Conservation (phyloP, 2,329 filamentous ascomycete species). For the Nemania sp. region DNA sequence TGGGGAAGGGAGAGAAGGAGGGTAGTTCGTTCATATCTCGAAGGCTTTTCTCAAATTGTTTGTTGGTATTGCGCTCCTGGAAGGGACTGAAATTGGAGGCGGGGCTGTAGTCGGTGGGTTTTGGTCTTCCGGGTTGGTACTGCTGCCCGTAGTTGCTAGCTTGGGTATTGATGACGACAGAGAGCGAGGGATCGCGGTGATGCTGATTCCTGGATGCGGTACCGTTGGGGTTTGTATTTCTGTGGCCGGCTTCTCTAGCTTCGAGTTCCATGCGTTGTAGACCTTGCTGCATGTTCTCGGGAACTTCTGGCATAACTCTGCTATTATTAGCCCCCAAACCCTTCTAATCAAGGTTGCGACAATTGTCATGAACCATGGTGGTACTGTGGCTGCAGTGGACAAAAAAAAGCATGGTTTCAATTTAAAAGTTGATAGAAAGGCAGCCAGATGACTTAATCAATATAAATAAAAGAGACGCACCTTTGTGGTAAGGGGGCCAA, state of each 20-base stretch:
- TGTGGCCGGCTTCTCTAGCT: constrained; percentile 56
- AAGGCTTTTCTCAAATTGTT: constrained; percentile 44
- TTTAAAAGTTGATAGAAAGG: neutral
- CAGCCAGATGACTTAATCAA: neutral
- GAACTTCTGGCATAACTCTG: constrained; percentile 93
- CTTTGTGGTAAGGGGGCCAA: constrained; percentile 61
- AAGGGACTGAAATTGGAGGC: constrained; percentile 46
- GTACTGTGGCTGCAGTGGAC: neutral
- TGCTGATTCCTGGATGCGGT: constrained; percentile 38
- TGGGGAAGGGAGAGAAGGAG: constrained; percentile 90
- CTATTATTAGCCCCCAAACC: constrained; percentile 27
- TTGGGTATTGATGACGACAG: constrained; percentile 42
- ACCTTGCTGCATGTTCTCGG: constrained; percentile 94
- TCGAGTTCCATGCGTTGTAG: constrained; percentile 88
- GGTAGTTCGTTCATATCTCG: constrained; percentile 61
- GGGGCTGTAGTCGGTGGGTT: constrained; percentile 40
- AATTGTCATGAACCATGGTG: constrained; percentile 2
- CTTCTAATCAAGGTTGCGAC: constrained; percentile 4
- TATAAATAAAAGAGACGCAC: constrained; percentile 43
- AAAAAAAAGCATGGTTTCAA: too few relatives aligned
- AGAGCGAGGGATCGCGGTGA: constrained; percentile 50
- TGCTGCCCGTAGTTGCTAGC: constrained; percentile 36
- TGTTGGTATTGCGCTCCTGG: constrained; percentile 44
- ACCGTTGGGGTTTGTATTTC: constrained; percentile 40
- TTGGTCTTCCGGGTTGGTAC: constrained; percentile 37